These are phyloP conservation scores for Ophiognomonia clavigignenti-juglandacearum DNA, from an alignment of 2,329 filamentous ascomycete genomes.

Conservation along the genomic window DNA sequence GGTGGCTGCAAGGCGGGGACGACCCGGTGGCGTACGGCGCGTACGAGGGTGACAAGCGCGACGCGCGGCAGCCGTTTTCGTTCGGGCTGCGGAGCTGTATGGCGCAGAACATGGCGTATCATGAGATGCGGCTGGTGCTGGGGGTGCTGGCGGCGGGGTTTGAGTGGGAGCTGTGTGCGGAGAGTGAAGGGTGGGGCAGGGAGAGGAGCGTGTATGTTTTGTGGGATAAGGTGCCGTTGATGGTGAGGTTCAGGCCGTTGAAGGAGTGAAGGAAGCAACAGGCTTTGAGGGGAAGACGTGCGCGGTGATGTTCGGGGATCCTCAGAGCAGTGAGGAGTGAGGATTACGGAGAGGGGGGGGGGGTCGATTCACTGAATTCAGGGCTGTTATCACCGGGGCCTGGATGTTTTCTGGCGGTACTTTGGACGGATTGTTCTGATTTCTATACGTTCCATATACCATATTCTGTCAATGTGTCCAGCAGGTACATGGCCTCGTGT, in stretches of 20 bases:
- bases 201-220: slow-evolving; percentile 31
- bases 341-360: too few relatives aligned
- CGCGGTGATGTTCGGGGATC: too few relatives aligned
- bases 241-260: slow-evolving; percentile 28
- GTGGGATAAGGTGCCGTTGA: slow-evolving; percentile 35
- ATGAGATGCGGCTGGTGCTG: slow-evolving; percentile 45
- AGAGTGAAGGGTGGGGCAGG: slow-evolving; percentile 31
- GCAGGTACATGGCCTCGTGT: too few relatives aligned
- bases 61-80: slow-evolving; percentile 25
- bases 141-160: slow-evolving; percentile 43
- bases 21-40: too few relatives aligned
- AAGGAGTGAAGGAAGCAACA: not conserved
- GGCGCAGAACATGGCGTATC: slow-evolving; percentile 37
- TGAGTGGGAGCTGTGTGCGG: slow-evolving; percentile 35
- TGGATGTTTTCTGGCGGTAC: too few relatives aligned
- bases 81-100: slow-evolving; percentile 27
- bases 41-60: slow-evolving; percentile 21
- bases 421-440: too few relatives aligned
- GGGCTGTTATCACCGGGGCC: too few relatives aligned
- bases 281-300: too few relatives aligned
- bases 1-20: slow-evolving; percentile 31
- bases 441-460: too few relatives aligned
- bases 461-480: too few relatives aligned
- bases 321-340: too few relatives aligned
- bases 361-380: too few relatives aligned